A percentile compares a stretch with the other conserved stretches of the same genome.
Evolutionary conservation across 2,329 filamentous ascomycete species (phyloP).

Genomic region (Fusarium secorum): DNA sequence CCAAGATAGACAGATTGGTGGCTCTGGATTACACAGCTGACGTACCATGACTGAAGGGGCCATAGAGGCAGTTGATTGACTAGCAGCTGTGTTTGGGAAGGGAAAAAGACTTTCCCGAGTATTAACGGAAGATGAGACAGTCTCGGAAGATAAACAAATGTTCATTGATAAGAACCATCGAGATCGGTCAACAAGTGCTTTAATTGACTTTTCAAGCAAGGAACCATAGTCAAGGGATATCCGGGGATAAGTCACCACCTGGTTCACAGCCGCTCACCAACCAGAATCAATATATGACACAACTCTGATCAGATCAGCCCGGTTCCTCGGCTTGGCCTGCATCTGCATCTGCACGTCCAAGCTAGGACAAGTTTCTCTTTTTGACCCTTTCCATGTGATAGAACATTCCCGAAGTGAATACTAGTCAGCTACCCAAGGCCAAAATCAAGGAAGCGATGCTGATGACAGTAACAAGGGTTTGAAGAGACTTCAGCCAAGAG

Average conservation of each 20-base stretch:
- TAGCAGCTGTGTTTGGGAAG: background rate
- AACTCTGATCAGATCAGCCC: background rate
- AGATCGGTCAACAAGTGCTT: background rate
- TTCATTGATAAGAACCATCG: background rate
- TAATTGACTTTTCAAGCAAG: background rate
- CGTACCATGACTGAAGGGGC: conserved; percentile 30
- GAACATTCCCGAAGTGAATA: background rate
- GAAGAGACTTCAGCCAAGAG: background rate
- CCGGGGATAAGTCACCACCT: background rate
- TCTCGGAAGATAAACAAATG: background rate
- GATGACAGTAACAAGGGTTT: background rate
- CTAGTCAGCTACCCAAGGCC: background rate
- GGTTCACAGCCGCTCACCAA: background rate
- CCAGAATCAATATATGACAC: background rate
- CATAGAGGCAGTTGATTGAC: background rate
- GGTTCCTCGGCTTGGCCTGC: background rate
- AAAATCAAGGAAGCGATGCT: background rate
- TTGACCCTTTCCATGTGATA: background rate
- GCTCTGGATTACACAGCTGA: background rate
- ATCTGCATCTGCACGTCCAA: background rate
- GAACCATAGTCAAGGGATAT: background rate
- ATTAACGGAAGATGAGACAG: background rate
- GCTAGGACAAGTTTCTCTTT: background rate
- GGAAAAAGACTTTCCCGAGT: background rate
- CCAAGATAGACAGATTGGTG: background rate